Evolutionary conservation across 768 basidiomycete species (phyloP), one percentile per base, ranked within the genome.

Genomic region (Leucogyrophana mollusca): DNA sequence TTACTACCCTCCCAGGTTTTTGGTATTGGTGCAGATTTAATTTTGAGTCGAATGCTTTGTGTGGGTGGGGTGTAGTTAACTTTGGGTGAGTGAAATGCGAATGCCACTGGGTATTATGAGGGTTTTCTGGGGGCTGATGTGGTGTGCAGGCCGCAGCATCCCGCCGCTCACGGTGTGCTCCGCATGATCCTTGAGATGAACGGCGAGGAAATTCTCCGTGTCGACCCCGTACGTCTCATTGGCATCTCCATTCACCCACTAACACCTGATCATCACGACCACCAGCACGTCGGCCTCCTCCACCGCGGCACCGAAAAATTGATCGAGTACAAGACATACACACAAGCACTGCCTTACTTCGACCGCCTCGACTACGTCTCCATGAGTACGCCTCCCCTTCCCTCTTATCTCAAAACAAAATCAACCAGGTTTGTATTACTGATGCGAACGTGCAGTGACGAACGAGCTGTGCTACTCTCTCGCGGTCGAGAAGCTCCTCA

Each of bases 351-450:
- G 16, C 96, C 96, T 1, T 98, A 99, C 72, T 99, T 99, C 63
- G 96, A 99, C 66, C 92, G 96, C 57, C 78, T 98, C 49, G 96
- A 99, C 74, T 99, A 99, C 58, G 95, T 98, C 44, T 97, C 95
- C 40, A 98, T 97, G 96, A 99, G 93, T 94, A 59, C 36, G 90
- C 55, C 10, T 72, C 32, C 8, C 40, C 14, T 14, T n/a, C 8
- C 10, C 18, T 4, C 3, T 24, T 9, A 11, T 20, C 9, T 17
- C n/a, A 3, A 1, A 32, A 17, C 30, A 53, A 16, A 24, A 9
- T n/a, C n/a, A n/a, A n/a, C n/a, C n/a, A n/a, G n/a, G n/a, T n/a
- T n/a, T n/a, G n/a, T n/a, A 32, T 40, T 56, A 23, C 58, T 38
- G 11, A 11, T 40, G 34, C 33, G 42, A n/a, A 7, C 30, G 18